Percentiles rank a stretch among this genome's conserved stretches.
phyloP scores from a whole-genome alignment of 805 yeast genomes.

The Yueomyces sp. region DNA sequence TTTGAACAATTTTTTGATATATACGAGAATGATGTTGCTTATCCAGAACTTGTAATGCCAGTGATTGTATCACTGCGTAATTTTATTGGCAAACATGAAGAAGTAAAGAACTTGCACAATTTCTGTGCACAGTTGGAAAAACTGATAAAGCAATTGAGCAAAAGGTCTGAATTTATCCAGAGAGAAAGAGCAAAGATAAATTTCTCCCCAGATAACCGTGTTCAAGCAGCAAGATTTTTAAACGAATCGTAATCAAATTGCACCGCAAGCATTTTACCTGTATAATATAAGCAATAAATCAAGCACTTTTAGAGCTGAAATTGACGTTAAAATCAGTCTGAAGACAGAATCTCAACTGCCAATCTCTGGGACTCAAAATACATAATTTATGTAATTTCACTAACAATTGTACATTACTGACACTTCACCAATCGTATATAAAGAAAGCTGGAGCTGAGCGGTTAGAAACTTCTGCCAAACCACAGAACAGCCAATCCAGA shows the following conservation, averaged over 20 bases:
- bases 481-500: too few relatives aligned
- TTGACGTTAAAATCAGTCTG: too few relatives aligned
- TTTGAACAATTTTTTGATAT: constrained; percentile 70
- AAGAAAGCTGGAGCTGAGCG: too few relatives aligned
- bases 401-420: too few relatives aligned
- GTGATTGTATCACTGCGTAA: constrained; percentile 68
- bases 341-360: too few relatives aligned
- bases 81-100: constrained; percentile 35
- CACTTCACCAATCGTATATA: too few relatives aligned
- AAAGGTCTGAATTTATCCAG: constrained; percentile 53
- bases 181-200: constrained; percentile 60
- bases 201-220: constrained; percentile 72
- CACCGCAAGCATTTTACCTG: neutral
- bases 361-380: too few relatives aligned
- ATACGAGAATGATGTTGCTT: constrained; percentile 78
- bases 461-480: too few relatives aligned
- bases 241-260: constrained; percentile 11
- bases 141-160: constrained; percentile 62
- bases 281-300: neutral
- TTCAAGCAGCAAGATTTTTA: constrained; percentile 61
- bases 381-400: too few relatives aligned
- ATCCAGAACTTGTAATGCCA: constrained; percentile 87
- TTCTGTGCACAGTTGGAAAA: constrained; percentile 10
- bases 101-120: neutral
- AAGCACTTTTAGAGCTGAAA: neutral